Evolutionary conservation across 1,284 basidiomycete species (phyloP), one percentile per base, ranked within the genome.

Genomic region (Pseudomicrostroma phylloplanum): DNA sequence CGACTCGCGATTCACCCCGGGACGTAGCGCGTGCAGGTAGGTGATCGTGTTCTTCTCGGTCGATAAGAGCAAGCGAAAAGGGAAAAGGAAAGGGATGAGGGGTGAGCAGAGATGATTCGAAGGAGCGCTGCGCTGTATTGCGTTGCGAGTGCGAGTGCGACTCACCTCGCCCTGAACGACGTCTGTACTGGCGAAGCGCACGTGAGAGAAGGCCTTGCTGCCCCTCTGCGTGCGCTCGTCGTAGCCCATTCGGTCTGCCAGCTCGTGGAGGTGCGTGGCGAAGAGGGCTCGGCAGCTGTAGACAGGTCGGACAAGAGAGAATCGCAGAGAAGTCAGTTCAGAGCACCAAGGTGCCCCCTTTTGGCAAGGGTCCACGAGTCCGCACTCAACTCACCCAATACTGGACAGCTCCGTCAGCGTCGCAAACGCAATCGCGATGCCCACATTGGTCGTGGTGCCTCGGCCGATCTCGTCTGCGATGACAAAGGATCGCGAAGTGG

Each of bases 221-320:
- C 61, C 13, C 15, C 23, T 12, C 13, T 21, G 58, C 42, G 19
- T 56, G 13, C 65, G 55, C 2, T 68, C 61, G 13, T 46, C 66
- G 6, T 57, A 61, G 6, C 64, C 61, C 17, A 80, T 58, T 85
- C 97, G 87, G 67, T 90, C 87, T 1, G 88, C 88, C 12, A 98
- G 81, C 74, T 96, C 92, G 78, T 97, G 92, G 73, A 96, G 96
- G 80, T 98, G 94, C 12, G 94, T 98, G 1, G 96, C 94, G 76
- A 98, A 98, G 26, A 98, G 82, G 1, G 89, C 85, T 23, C 92
- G 85, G 76, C 89, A 92, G 58, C 30, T 36, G 30, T 9, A 9
- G 4, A 36, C 30, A n/a, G n/a, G n/a, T n/a, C n/a, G 30, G 30
- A 4, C 30, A 36, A 36, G 3, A 36, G 30, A 36, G 30, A n/a